Evolutionary conservation across 768 basidiomycete species (phyloP).

Genomic region (Phaeolepiota aurea): DNA sequence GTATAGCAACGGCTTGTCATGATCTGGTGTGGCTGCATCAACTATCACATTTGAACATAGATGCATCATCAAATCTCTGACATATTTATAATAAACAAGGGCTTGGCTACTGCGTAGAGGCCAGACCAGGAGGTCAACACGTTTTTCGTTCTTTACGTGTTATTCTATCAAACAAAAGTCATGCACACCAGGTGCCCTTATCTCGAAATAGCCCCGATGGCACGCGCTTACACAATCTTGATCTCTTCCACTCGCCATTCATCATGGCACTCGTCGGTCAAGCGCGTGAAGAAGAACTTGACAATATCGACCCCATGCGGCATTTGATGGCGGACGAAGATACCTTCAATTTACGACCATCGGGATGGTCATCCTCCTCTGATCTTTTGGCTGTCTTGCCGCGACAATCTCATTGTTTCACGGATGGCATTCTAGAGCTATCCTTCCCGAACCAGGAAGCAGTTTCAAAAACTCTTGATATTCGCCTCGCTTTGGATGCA

Average conservation of each 20-base stretch:
- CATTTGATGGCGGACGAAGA: conserved; percentile 41
- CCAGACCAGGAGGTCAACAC: too few species aligned
- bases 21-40: too few species aligned
- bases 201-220: too few species aligned
- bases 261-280: conserved; percentile 15
- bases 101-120: too few species aligned
- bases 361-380: conserved; percentile 12
- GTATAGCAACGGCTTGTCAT: too few species aligned
- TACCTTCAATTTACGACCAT: conserved; percentile 1
- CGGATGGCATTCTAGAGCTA: conserved; percentile 38
- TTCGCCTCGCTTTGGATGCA: conserved; percentile 63
- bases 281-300: conserved; percentile 45
- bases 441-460: conserved; percentile 21
- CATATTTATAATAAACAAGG: too few species aligned
- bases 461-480: conserved; percentile 21
- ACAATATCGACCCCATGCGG: conserved; percentile 49
- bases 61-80: too few species aligned
- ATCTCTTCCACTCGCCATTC: background rate
- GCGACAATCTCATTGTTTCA: conserved; percentile 41
- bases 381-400: conserved; percentile 37
- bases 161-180: too few species aligned
- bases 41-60: too few species aligned
- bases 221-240: background rate
- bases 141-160: too few species aligned
- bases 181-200: too few species aligned